A percentile compares a stretch with the other conserved stretches of the same genome.
These are phyloP conservation scores for Sporobolomyces phaffii DNA, from an alignment of 768 basidiomycete species.

Conservation along the genomic window DNA sequence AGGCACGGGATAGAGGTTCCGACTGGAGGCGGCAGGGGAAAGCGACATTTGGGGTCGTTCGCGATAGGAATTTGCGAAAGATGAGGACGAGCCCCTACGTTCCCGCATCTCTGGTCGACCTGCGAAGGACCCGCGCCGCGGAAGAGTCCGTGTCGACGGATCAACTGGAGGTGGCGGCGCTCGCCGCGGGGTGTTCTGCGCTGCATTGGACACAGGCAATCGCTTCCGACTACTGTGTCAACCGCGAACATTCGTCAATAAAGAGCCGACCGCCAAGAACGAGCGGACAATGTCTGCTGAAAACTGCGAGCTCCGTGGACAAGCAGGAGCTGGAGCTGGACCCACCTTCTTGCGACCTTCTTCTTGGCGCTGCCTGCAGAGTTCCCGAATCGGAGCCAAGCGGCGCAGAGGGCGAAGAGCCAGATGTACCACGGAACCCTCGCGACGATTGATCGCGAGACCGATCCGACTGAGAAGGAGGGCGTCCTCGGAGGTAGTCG, in stretches of 20 bases:
- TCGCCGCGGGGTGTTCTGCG: background rate
- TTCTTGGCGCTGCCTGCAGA: background rate
- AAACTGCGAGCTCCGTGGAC: no score
- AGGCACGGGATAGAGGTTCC: background rate
- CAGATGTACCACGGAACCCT: slow-evolving; percentile 7
- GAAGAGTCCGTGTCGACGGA: no score
- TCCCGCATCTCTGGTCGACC: background rate
- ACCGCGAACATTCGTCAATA: no score
- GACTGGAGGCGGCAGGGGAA: no score
- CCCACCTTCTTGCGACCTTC: background rate
- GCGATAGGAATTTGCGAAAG: no score
- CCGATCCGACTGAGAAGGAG: background rate
- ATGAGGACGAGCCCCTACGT: background rate
- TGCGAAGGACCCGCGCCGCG: background rate
- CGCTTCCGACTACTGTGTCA: no score
- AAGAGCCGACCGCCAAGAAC: no score
- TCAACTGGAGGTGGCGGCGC: no score
- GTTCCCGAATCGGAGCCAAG: background rate
- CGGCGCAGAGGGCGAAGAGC: background rate
- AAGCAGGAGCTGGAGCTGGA: no score
- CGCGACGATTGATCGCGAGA: background rate
- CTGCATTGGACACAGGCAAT: no score
- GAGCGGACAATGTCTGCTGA: no score
- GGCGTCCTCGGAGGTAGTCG: background rate
- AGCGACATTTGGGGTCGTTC: no score